Evolutionary conservation across 2,329 filamentous ascomycete species (phyloP), one percentile per base, ranked within the genome.

Genomic region (Polychaeton citri): DNA sequence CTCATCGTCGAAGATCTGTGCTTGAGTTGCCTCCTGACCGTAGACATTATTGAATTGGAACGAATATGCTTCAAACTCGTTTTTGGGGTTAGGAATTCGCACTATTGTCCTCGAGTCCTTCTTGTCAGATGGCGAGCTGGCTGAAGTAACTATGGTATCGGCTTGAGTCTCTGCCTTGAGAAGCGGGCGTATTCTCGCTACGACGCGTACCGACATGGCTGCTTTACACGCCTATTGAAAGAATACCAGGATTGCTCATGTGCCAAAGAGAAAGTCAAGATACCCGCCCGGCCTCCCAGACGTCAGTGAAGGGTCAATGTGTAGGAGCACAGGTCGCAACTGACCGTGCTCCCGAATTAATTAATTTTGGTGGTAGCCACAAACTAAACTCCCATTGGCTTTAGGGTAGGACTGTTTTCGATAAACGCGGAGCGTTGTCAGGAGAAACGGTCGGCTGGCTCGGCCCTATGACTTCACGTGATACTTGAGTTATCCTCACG

Each of bases 11-110:
- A 93, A 98, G 38, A 98, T 63, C 44, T 82, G 73, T 59, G 94
- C 83, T 58, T 98, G 88, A 6, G 82, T 76, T 12, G 82, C 79
- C 21, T 71, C 60, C 49, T 79, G 74, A 52, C 84, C 84, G 59
- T 94, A 96, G 37, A 96, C 88, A 47, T 81, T 75, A 66, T 90
- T 92, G 69, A 96, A 96, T 35, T 87, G 76, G 58, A 96, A 98
- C 36, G 81, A 86, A 61, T 87, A 96, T 53, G 87, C 81, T 61
- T 96, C 88, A 16, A 72, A 68, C 45, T 84, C 82, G 53, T 95
- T 95, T 65, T 90, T 94, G 0, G 88, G 87, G 54, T 86, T 95
- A 3, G 88, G 88, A 51, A 96, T 92, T 57, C 81, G 80, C 53
- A 96, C 76, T 19, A 92, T 64, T 18, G 72, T 74, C 46, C 50